Base-by-base conservation (phyloP, 2,329 filamentous ascomycete species). In the Arthroderma uncinatum region DNA sequence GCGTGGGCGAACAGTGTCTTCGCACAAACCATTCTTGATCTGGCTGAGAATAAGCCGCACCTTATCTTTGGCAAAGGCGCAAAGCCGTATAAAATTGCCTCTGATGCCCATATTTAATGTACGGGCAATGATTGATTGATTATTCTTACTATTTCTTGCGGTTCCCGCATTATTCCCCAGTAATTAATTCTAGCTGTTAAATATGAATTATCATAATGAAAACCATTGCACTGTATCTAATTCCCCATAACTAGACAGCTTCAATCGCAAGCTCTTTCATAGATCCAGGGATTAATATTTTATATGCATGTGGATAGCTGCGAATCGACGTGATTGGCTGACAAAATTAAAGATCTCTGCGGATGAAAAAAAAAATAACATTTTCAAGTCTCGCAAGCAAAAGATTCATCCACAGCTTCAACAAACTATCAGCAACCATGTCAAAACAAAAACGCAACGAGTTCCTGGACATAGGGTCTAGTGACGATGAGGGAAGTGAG, bases 1-100 rank as follows among this genome's bases (percentile, higher is more conserved):
- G 89, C 92, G 1, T 97, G 91, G 93, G 93, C 93, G 9, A 98
- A 98, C 64, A 93, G 89, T 0, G 89, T 98, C 9, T 97, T 95
- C 73, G 90, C 92, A 12, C 85, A 89, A 70, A 95, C 91, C 0
- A 89, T 98, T 48, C 74, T 98, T 54, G 89, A 96, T 74, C 69
- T 98, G 55, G 93, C 91, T 1, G 85, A 86, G 71, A 78, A 92
- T 68, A 95, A 95, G 71, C 93, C 93, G 2, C 82, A 95, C 71
- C 70, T 97, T 64, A 79, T 97, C 39, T 95, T 96, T 69, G 85
- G 83, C 12, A 72, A 81, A 52, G 82, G 81, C 19, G 67, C 67
- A 3, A 55, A 67, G 55, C 65, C 68, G 28, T 73, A 73, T 63
- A 61, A 54, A 23, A 56, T 65, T 37, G 56, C 33, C 21, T 28